These are phyloP conservation scores for Saccharomycopsis vini DNA, from an alignment of 805 yeast genomes.

Conservation along the genomic window DNA sequence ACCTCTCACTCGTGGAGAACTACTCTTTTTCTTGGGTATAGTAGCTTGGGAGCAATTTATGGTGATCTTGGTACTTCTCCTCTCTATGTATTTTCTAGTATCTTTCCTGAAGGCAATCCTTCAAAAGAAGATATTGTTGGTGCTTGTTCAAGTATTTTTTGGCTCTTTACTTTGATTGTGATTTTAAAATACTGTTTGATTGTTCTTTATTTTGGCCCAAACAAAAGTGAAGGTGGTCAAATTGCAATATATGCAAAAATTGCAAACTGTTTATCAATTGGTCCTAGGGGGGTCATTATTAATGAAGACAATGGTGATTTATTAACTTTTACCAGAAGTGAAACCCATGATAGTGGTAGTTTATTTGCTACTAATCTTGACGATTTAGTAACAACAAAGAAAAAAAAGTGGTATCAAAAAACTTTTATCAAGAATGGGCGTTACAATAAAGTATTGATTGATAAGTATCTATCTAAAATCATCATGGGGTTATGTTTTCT, in stretches of 20 bases:
- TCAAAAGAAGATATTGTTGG: constrained; percentile 37
- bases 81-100: constrained; percentile 38
- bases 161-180: constrained; percentile 45
- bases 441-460: constrained; percentile 22
- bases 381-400: neutral
- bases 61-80: constrained; percentile 62
- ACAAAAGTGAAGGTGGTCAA: constrained; percentile 56
- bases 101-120: constrained; percentile 28
- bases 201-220: constrained; percentile 43
- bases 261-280: constrained; percentile 39
- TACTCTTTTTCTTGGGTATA: constrained; percentile 18
- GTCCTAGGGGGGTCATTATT: constrained; percentile 36
- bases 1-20: neutral
- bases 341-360: constrained; percentile 25
- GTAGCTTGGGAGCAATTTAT: constrained; percentile 46
- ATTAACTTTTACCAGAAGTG: constrained; percentile 31
- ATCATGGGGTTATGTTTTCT: constrained; percentile 36
- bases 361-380: constrained; percentile 15
- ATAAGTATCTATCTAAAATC: constrained; percentile 26
- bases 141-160: constrained; percentile 44
- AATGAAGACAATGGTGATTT: constrained; percentile 30
- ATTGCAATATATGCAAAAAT: constrained; percentile 54
- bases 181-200: constrained; percentile 42
- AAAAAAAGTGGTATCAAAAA: neutral
- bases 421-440: constrained; percentile 22